phyloP scores from a whole-genome alignment of 345 rosid species.

The Salix brachista region DNA sequence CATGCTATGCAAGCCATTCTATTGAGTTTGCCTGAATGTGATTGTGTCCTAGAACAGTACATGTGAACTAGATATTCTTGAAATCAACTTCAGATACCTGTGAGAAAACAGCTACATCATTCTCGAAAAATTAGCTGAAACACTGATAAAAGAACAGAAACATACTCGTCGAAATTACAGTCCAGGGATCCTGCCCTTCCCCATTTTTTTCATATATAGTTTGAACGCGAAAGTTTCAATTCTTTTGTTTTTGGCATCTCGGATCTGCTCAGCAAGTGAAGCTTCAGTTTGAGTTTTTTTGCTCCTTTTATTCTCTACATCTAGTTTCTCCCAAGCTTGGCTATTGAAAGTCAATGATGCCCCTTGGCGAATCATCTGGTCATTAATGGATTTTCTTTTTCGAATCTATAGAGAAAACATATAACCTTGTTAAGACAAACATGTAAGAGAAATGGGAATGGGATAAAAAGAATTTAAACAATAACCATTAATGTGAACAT shows the following conservation, averaged over 20 bases:
- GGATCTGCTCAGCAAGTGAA: conserved; percentile 85
- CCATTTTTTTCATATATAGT: neutral
- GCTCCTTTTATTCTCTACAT: conserved; percentile 47
- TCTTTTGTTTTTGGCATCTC: conserved; percentile 58
- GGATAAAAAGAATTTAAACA: neutral
- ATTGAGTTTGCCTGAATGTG: neutral
- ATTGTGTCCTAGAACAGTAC: neutral
- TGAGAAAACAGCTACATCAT: too few species aligned
- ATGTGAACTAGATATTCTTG: neutral
- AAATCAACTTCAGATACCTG: neutral
- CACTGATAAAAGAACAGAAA: too few species aligned
- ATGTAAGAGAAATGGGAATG: neutral
- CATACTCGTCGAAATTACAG: neutral
- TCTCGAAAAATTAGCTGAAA: too few species aligned
- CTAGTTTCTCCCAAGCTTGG: conserved; percentile 55
- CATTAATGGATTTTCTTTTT: conserved; percentile 43
- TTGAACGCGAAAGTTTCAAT: conserved; percentile 2
- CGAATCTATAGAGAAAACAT: conserved; percentile 44
- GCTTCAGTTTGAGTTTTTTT: conserved; percentile 47
- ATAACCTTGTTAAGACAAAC: neutral
- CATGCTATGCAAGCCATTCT: too few species aligned
- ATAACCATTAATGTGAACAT: neutral
- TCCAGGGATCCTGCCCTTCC: neutral
- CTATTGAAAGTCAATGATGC: conserved; percentile 27
- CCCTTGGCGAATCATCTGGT: conserved; percentile 25